These are phyloP conservation scores for Drechslerella stenobrocha DNA, from an alignment of 2,329 filamentous ascomycete species.

Conservation along the genomic window DNA sequence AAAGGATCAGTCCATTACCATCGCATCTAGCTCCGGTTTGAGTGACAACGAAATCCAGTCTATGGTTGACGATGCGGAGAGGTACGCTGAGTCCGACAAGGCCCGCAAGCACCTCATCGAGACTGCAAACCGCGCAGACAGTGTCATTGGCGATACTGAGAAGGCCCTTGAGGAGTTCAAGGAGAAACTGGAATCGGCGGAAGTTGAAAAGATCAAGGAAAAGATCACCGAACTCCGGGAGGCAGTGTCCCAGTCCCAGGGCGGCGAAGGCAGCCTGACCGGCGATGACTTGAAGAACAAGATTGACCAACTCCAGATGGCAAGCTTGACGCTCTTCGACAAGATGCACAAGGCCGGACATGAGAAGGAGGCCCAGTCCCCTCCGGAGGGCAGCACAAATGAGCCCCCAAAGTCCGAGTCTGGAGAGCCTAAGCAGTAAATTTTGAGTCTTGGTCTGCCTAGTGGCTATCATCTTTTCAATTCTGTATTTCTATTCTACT, in stretches of 20 bases:
- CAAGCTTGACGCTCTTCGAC: slow-evolving; percentile 94
- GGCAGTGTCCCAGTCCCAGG: slow-evolving; percentile 90
- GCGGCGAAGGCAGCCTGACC: slow-evolving; percentile 81
- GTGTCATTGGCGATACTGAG: slow-evolving; percentile 94
- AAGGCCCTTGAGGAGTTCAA: slow-evolving; percentile 96
- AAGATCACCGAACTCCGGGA: slow-evolving; percentile 86
- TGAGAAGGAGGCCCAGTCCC: slow-evolving; percentile 66
- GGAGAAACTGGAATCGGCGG: slow-evolving; percentile 93
- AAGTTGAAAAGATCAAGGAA: slow-evolving; percentile 89
- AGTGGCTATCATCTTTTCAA: slow-evolving; percentile 47
- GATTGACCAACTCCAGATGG: slow-evolving; percentile 95
- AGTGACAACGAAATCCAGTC: slow-evolving; percentile 91
- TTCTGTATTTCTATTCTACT: slow-evolving; percentile 52
- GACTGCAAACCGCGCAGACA: slow-evolving; percentile 95
- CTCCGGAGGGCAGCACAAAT: slow-evolving; percentile 60
- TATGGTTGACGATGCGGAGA: slow-evolving; percentile 98
- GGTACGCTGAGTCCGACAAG: slow-evolving; percentile 92
- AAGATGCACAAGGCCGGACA: slow-evolving; percentile 93
- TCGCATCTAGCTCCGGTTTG: slow-evolving; percentile 94
- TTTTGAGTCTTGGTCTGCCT: slow-evolving; percentile 23
- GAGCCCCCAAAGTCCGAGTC: slow-evolving; percentile 60
- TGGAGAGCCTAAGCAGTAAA: slow-evolving; percentile 68
- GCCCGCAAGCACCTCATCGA: slow-evolving; percentile 95
- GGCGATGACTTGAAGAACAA: slow-evolving; percentile 96
- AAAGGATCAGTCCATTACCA: slow-evolving; percentile 99